Evolutionary conservation across 495 filamentous ascomycete species (phyloP), one percentile per base, ranked within the genome.

Genomic region (Xylaria curta): DNA sequence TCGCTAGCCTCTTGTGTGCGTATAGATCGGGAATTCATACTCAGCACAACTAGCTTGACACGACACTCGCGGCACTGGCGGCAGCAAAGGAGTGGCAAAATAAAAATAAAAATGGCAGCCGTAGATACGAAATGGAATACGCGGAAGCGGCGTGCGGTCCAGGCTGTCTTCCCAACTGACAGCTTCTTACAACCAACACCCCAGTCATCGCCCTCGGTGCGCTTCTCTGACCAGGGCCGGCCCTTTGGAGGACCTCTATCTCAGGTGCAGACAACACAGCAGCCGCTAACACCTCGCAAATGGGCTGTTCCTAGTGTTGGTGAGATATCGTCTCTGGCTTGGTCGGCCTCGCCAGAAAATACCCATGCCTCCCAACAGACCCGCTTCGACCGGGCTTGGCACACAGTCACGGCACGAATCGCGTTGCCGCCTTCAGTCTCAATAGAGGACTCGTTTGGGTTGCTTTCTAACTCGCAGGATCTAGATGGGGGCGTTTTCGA

Each of bases 341-440:
- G 66, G 36, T 66, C 58, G 42, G 49, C 68, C 21, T 66, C 72
- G 21, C 78, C 77, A 3, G 76, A 73, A 40, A 73, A 76, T 33
- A 70, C 71, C 5, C 76, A 79, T 13, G 76, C 72, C 26, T 74
- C 79, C 51, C 88, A 93, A 69, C 89, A 91, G 76, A 82, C 85
- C 66, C 80, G 80, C 66, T 93, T 89, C 86, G 87, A 92, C 73
- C 85, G 87, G 66, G 89, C 91, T 47, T 94, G 92, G 91, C 87
- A 88, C 76, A 80, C 85, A 2, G 91, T 91, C 58, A 93, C 90
- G 13, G 81, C 84, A 47, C 88, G 87, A 59, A 85, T 95, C 19
- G 79, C 83, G 6, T 79, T 94, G 3, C 89, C 90, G 13, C 71
- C 82, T 58, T 81, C 84, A 38, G 84, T 80, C 38, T 78, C 83